These are phyloP conservation scores for Misopates orontium DNA, from an alignment of 257 asterid species.

Conservation along the genomic window DNA sequence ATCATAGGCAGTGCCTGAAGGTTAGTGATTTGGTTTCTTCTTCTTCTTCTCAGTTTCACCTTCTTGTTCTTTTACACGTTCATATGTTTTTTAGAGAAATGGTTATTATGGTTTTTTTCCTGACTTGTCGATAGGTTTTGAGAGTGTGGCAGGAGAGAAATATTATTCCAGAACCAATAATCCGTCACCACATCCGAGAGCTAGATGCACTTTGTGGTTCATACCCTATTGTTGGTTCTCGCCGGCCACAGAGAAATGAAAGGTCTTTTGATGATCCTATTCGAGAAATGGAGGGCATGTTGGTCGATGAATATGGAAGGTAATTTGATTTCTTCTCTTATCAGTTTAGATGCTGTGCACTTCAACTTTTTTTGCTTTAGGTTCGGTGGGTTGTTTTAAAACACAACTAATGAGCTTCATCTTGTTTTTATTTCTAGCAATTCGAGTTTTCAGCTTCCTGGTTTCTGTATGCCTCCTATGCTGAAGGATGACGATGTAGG, in stretches of 20 bases:
- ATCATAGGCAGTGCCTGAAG: constrained; percentile 88
- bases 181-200: constrained; percentile 79
- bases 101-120: constrained; percentile 17
- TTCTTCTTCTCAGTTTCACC: constrained; percentile 13
- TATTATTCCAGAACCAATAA: constrained; percentile 75
- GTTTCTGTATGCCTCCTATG: constrained; percentile 85
- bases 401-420: constrained; percentile 20
- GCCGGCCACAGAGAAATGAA: constrained; percentile 67
- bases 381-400: constrained; percentile 15
- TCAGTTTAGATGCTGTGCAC: constrained; percentile 12
- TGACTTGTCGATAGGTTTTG: constrained; percentile 63
- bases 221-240: constrained; percentile 59
- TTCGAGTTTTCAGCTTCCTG: constrained; percentile 86
- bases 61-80: constrained; percentile 11
- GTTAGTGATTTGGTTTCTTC: constrained; percentile 59
- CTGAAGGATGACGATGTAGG: constrained; percentile 61
- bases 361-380: constrained; percentile 8
- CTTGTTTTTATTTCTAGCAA: constrained; percentile 52
- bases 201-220: constrained; percentile 72
- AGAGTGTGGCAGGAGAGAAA: constrained; percentile 91
- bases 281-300: constrained; percentile 94
- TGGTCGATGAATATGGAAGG: constrained; percentile 95
- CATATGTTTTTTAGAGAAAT: not conserved
- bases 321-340: constrained; percentile 25
- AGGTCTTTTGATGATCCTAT: constrained; percentile 89